Percentiles rank a stretch among this genome's conserved stretches.
Evolutionary conservation across 352 stramenopile genomes (phyloP).

Genomic region (Phytopythium kandeliae): DNA sequence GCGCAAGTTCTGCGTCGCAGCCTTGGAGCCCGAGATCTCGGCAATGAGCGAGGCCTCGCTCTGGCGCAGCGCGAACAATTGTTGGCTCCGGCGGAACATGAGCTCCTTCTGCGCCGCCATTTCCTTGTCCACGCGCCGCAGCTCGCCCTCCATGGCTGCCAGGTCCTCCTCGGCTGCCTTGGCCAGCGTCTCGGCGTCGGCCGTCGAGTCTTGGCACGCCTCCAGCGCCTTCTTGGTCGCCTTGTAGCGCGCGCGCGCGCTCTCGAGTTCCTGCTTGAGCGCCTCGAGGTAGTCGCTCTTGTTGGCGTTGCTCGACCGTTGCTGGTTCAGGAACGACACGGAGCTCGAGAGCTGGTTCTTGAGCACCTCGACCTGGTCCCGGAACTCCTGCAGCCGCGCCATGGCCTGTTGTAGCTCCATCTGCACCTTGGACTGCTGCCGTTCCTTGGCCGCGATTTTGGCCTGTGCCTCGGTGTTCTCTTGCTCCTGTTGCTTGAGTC

Average conservation of each 20-base stretch:
- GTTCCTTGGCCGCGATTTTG: slow-evolving; percentile 65
- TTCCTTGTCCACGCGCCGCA: slow-evolving; percentile 69
- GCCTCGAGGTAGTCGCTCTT: slow-evolving; percentile 67
- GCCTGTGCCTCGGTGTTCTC: slow-evolving; percentile 81
- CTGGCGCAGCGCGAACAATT: slow-evolving; percentile 83
- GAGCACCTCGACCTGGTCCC: slow-evolving; percentile 90
- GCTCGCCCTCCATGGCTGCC: slow-evolving; percentile 52
- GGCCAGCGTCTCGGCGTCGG: slow-evolving; percentile 75
- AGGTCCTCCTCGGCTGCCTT: slow-evolving; percentile 84
- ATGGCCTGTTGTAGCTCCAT: slow-evolving; percentile 57
- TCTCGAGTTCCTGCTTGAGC: slow-evolving; percentile 74
- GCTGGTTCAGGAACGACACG: slow-evolving; percentile 79
- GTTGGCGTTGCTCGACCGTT: slow-evolving; percentile 73
- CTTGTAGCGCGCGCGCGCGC: slow-evolving; percentile 67
- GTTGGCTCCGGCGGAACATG: slow-evolving; percentile 90
- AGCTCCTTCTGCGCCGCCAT: slow-evolving; percentile 87
- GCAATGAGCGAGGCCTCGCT: slow-evolving; percentile 86
- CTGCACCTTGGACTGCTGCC: slow-evolving; percentile 61
- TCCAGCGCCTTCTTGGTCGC: slow-evolving; percentile 77
- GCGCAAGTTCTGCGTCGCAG: slow-evolving; percentile 81
- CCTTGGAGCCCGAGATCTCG: slow-evolving; percentile 90
- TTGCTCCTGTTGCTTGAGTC: slow-evolving; percentile 80
- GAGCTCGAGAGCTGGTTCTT: slow-evolving; percentile 88
- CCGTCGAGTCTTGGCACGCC: slow-evolving; percentile 54
- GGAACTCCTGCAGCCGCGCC: slow-evolving; percentile 70